Conservation (phyloP, 352 stramenopile species). For the Phytophthora cactorum region DNA sequence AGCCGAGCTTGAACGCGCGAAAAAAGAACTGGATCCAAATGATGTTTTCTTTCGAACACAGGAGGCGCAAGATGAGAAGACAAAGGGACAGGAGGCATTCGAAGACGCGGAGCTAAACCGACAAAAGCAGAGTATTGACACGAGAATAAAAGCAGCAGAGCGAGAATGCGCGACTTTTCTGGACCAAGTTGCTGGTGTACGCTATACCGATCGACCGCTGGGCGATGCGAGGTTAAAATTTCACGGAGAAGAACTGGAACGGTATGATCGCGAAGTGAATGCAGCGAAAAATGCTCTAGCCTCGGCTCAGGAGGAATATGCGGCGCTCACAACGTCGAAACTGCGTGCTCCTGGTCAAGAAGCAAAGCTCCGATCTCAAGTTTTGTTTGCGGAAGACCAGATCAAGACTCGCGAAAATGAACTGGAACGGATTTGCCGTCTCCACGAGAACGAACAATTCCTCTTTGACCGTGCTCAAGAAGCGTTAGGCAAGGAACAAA, state of each 20-base stretch:
- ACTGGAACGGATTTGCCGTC: constrained; percentile 50
- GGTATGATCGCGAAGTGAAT: constrained; percentile 53
- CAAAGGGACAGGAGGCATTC: constrained; percentile 51
- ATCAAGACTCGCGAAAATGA: constrained; percentile 69
- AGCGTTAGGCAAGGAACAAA: constrained; percentile 59
- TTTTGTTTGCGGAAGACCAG: constrained; percentile 79
- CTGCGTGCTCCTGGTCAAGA: constrained; percentile 54
- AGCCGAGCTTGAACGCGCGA: constrained; percentile 66
- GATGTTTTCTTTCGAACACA: constrained; percentile 81
- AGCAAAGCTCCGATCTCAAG: constrained; percentile 62
- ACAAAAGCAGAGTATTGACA: constrained; percentile 51
- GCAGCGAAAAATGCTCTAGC: constrained; percentile 50
- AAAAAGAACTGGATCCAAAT: constrained; percentile 77
- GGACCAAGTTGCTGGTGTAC: constrained; percentile 45
- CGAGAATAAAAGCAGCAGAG: constrained; percentile 48
- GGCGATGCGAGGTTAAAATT: constrained; percentile 63
- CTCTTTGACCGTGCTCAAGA: constrained; percentile 67
- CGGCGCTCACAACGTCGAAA: constrained; percentile 60
- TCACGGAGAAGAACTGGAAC: constrained; percentile 63
- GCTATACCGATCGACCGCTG: constrained; percentile 50
- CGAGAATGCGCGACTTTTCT: constrained; percentile 44
- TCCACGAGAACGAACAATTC: constrained; percentile 80
- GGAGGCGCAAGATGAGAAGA: constrained; percentile 66
- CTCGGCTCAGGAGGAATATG: constrained; percentile 72
- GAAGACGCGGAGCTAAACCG: constrained; percentile 64